Percentiles rank a stretch among this genome's conserved stretches.
These are phyloP conservation scores for Stagonosporopsis cucurbitacearum DNA, from an alignment of 2,329 filamentous ascomycete species.

Conservation along the genomic window DNA sequence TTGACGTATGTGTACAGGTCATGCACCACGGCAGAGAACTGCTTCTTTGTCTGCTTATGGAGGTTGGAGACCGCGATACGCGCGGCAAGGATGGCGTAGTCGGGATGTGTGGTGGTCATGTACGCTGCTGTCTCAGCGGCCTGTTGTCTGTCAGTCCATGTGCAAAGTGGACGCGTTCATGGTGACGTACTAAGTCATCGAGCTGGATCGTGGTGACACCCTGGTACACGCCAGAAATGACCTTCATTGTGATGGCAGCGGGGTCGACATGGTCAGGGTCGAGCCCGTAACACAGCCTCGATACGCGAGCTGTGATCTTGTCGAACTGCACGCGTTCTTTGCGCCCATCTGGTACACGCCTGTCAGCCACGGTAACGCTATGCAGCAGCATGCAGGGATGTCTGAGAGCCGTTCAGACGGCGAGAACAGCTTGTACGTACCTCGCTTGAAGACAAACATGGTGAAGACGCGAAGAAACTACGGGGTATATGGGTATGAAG, in stretches of 20 bases:
- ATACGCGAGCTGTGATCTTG: constrained; percentile 99
- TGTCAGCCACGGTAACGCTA: constrained; percentile 35
- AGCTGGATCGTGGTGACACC: constrained; percentile 96
- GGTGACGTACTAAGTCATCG: constrained; percentile 82
- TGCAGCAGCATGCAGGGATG: constrained; percentile 25
- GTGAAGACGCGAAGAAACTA: constrained; percentile 35
- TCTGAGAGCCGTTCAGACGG: constrained; percentile 18
- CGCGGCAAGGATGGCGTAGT: constrained; percentile 97
- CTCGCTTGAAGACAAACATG: constrained; percentile 53
- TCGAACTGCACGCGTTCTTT: constrained; percentile 99
- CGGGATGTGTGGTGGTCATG: constrained; percentile 99
- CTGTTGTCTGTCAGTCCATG: constrained; percentile 56
- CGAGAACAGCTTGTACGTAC: constrained; percentile 36
- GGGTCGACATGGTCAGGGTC: constrained; percentile 96
- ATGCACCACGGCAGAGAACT: constrained; percentile 93
- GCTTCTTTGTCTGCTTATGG: constrained; percentile 99
- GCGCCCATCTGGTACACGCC: constrained; percentile 76
- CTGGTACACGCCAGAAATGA: constrained; percentile 98
- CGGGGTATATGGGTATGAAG: constrained; percentile 37
- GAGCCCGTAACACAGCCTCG: constrained; percentile 94
- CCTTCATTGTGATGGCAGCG: constrained; percentile 97
- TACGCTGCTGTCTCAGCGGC: constrained; percentile 98
- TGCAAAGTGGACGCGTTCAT: constrained; percentile 22
- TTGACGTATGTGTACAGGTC: constrained; percentile 97
- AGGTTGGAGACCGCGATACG: constrained; percentile 99